phyloP scores from a whole-genome alignment of 148 eudicot species.

The Tetragonia tetragonoides region DNA sequence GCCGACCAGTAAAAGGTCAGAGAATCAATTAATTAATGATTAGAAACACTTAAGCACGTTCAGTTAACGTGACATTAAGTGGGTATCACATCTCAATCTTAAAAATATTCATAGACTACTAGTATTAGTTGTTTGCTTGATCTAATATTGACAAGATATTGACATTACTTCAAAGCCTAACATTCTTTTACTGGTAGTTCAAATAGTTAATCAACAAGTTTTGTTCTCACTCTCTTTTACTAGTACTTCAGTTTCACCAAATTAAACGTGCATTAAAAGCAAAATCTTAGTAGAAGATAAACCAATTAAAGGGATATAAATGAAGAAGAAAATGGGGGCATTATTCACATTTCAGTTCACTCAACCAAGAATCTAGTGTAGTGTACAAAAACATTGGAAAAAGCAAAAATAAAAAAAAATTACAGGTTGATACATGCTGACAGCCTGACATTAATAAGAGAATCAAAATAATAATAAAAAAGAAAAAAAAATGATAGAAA shows the following conservation, averaged over 20 bases:
- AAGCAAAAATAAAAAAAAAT: slow-evolving; percentile 1
- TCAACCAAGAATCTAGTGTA: background rate
- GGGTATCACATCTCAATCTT: slow-evolving; percentile 10
- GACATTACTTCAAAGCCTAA: background rate
- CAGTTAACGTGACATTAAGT: slow-evolving; percentile 23
- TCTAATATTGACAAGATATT: background rate
- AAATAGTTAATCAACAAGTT: background rate
- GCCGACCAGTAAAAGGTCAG: no score
- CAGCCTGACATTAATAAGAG: background rate
- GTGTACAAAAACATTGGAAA: slow-evolving; percentile 10
- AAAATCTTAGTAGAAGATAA: slow-evolving; percentile 10
- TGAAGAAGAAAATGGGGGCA: slow-evolving; percentile 4
- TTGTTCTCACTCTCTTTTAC: background rate
- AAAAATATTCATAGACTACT: background rate
- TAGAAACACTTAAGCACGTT: slow-evolving; percentile 18
- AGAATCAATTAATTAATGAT: background rate
- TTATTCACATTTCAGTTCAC: slow-evolving; percentile 19
- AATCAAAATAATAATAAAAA: slow-evolving; percentile 18
- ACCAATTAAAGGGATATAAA: background rate
- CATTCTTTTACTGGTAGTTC: background rate
- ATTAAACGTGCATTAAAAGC: slow-evolving; percentile 15
- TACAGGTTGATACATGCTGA: background rate
- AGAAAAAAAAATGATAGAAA: background rate
- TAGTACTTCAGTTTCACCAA: slow-evolving; percentile 7
- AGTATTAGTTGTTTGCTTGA: background rate